Evolutionary conservation across 2,329 filamentous ascomycete species (phyloP).

Genomic region (Fusarium praegraminearum): DNA sequence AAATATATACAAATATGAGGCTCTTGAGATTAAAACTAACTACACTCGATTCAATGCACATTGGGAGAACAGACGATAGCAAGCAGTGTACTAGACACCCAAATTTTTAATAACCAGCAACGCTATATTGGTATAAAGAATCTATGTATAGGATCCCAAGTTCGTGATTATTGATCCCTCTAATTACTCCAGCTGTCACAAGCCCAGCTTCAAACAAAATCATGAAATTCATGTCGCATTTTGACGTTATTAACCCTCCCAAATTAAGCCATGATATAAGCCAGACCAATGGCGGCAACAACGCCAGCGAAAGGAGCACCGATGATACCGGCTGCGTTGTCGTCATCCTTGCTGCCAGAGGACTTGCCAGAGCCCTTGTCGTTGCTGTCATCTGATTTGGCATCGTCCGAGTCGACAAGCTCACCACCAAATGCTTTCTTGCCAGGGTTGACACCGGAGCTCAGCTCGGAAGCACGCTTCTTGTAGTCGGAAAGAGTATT

Average conservation of each 20-base stretch:
- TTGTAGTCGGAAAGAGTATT: conserved; percentile 51
- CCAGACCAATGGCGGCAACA: conserved; percentile 33
- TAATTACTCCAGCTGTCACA: conserved; percentile 18
- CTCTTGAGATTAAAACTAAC: not conserved
- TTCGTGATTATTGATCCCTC: conserved; percentile 9
- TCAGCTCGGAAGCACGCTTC: conserved; percentile 46
- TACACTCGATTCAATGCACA: not conserved
- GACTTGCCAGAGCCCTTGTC: conserved; percentile 22
- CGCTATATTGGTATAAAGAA: not conserved
- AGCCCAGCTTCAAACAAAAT: conserved; percentile 7
- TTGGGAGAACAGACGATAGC: too few relatives aligned
- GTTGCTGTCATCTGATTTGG: conserved; percentile 12
- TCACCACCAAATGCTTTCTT: conserved; percentile 48
- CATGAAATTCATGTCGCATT: conserved; percentile 35
- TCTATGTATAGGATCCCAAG: conserved; percentile 10
- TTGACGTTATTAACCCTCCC: not conserved
- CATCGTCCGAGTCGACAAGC: conserved; percentile 42
- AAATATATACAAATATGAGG: not conserved
- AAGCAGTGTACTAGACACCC: not conserved
- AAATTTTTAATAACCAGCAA: not conserved
- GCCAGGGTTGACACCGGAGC: conserved; percentile 47
- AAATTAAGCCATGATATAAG: conserved; percentile 36
- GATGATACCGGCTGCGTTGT: conserved; percentile 33
- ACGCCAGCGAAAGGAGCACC: conserved; percentile 36
- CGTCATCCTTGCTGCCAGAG: conserved; percentile 21